These are phyloP conservation scores for Rhizophora apiculata DNA, from an alignment of 345 rosid genomes.

Conservation along the genomic window DNA sequence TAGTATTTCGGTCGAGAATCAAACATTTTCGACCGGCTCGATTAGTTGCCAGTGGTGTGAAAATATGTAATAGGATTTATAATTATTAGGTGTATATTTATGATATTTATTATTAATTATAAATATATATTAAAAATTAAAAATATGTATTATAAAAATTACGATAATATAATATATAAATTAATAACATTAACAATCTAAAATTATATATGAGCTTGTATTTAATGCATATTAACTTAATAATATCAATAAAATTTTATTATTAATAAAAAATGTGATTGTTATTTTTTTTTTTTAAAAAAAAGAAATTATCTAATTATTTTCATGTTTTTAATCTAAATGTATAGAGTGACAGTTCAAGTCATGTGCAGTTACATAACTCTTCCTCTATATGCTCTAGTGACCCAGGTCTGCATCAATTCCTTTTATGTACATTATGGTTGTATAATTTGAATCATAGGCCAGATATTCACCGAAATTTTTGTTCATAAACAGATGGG, in stretches of 20 bases:
- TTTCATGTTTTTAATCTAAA: not conserved
- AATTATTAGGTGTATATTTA: too few species aligned
- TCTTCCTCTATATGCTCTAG: conserved; percentile 42
- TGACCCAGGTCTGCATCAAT: conserved; percentile 23
- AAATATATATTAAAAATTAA: too few species aligned
- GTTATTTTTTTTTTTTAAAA: not conserved
- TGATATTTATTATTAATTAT: too few species aligned
- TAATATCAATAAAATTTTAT: not conserved
- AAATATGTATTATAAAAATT: too few species aligned
- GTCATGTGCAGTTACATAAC: conserved; percentile 43
- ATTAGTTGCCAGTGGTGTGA: too few species aligned
- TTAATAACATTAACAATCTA: too few species aligned
- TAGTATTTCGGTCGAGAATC: not conserved
- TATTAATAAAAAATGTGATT: not conserved
- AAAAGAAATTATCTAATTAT: too few species aligned
- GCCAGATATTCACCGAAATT: not conserved
- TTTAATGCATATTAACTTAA: too few species aligned
- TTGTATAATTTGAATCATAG: not conserved
- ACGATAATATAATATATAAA: too few species aligned
- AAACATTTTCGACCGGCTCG: not conserved
- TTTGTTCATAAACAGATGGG: conserved; percentile 35
- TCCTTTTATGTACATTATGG: not conserved
- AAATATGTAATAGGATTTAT: too few species aligned
- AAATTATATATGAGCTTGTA: too few species aligned
- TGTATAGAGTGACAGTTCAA: conserved; percentile 34